Evolutionary conservation across 345 rosid species (phyloP), one percentile per base, ranked within the genome.

Genomic region (Eucalyptus viminalis): DNA sequence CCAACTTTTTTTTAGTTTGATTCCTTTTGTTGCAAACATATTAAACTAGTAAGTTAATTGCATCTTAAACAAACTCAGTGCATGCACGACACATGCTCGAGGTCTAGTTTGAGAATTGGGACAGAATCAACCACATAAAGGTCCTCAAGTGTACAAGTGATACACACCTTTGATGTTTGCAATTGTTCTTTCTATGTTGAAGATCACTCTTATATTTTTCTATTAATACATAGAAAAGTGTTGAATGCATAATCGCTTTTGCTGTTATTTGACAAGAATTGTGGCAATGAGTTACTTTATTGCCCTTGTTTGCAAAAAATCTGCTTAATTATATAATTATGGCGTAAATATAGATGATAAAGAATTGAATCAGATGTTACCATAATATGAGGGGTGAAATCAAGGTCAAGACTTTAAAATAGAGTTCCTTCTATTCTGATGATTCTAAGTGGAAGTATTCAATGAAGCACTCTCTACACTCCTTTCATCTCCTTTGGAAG

Each of bases 401-500:
- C 22, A 31, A 67, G 22, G 80, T 65, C 76, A 11, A 49, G 76
- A 65, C 76, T 65, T 65, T n/a, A 31, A 17, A n/a, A 14, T n/a
- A n/a, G 76, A 65, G 37, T 65, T 14, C 76, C 37, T 65, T 67
- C 76, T n/a, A 14, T 15, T 67, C 22, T 67, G 80, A 67, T 67
- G 58, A 67, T 67, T 31, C 11, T 67, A 15, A 40, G 80, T 31
- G 80, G 43, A 67, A 67, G 43, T 67, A 16, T 16, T 15, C 80
- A 67, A 31, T 8, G 40, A 31, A 67, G 80, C 80, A 31, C 5
- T 65, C 76, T n/a, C 76, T n/a, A 14, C 37, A 14, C 19, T 67
- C 80, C 22, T 45, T 45, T 89, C 87, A 93, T 54, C 92, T 91
- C 80, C 34, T 92, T 37, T 92, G 93, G 67, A 88, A 94, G 90